Conservation (phyloP, 257 asterid genomes). For the Fraxinus pennsylvanica region DNA sequence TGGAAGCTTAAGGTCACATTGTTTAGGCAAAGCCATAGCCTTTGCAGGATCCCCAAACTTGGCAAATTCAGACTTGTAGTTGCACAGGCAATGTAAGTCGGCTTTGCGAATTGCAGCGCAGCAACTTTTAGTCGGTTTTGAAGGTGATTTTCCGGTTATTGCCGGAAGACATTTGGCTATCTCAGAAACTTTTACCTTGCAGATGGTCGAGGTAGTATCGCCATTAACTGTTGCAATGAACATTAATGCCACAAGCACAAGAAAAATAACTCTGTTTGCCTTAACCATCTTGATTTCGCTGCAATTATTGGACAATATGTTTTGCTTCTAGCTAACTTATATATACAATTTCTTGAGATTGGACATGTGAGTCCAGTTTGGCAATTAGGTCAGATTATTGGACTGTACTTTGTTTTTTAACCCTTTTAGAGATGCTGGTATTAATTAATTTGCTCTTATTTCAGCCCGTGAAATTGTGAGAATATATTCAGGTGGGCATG, state of each 20-base stretch:
- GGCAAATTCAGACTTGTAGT: constrained; percentile 14
- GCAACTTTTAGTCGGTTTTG: constrained; percentile 21
- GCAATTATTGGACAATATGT: neutral
- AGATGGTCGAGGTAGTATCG: neutral
- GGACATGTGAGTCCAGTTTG: constrained; percentile 4
- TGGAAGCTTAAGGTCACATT: constrained; percentile 22
- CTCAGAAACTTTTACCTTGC: constrained; percentile 28
- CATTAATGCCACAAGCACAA: neutral
- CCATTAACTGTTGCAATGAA: constrained; percentile 3
- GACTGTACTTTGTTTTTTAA: neutral
- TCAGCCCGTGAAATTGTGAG: neutral
- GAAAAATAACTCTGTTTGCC: neutral
- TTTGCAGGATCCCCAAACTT: constrained; percentile 20
- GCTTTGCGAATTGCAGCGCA: constrained; percentile 27
- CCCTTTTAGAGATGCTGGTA: neutral
- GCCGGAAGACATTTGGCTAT: constrained; percentile 34
- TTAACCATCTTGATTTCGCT: neutral
- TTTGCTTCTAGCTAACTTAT: neutral
- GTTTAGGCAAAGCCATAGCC: constrained; percentile 28
- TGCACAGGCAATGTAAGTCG: constrained; percentile 29
- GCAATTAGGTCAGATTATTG: constrained; percentile 1
- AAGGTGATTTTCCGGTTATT: constrained; percentile 23
- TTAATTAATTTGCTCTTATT: neutral
- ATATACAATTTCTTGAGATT: neutral
- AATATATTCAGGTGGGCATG: neutral